Base-by-base conservation (phyloP, 2,329 filamentous ascomycete species). In the Penicillium nordicum region DNA sequence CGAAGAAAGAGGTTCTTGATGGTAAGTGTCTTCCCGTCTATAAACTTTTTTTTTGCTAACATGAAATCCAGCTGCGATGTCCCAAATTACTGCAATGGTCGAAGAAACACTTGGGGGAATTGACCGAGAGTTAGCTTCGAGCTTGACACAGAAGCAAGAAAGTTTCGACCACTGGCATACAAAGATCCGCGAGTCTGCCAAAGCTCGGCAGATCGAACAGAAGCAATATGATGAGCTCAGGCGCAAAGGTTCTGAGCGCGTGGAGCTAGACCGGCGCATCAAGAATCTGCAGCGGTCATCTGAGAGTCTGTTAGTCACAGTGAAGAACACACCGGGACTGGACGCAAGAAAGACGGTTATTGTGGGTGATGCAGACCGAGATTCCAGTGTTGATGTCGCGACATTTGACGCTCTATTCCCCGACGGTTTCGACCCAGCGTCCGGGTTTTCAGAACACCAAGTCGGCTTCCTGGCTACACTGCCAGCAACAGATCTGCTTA, bases 101-200 rank as follows among this genome's bases (percentile, higher is more conserved):
- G 90, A 89, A 42, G 87, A 90, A 62, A 86, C 96, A 47, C 81
- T 99, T 23, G 86, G 85, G 42, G 87, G 92, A 64, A 89, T 92
- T 5, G 86, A 92, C 48, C 82, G 86, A 42, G 86, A 90, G 43
- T 93, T 97, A 70, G 88, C 90, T 54, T 80, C 85, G 47, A 90
- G 93, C 71, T 85, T 96, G 61, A 88, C 88, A 65, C 81, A 88
- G 43, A 96, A 96, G 71, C 92, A 97, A 76, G 82, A 88, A 48
- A 83, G 87, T 30, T 88, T 97, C 52, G 92, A 97, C 69, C 82
- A 86, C 16, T 85, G 95, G 36, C 93, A 97, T 73, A 80, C 84
- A 41, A 87, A 88, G 27, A 87, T 99, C 50, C 88, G 91, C 47
- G 88, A 90, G 55, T 87, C 90, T 1, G 94, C 92, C 1, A 83